Conservation (phyloP, 768 basidiomycete species). For the Amanita pseudoporphyria region DNA sequence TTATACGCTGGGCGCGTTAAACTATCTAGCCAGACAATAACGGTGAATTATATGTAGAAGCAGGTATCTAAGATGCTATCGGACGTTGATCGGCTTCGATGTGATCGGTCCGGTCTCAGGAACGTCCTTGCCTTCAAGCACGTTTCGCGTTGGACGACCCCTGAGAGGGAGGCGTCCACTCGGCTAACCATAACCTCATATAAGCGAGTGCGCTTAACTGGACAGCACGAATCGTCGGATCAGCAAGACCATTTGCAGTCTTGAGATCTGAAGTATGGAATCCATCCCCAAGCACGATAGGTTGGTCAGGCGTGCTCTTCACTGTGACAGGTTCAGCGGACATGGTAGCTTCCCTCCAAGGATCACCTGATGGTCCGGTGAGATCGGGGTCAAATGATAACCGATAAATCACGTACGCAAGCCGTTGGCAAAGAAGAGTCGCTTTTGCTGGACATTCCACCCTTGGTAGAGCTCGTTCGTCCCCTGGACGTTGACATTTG, state of each 20-base stretch:
- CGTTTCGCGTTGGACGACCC: neutral
- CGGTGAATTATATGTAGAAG: too few relatives aligned
- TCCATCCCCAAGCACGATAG: constrained; percentile 48
- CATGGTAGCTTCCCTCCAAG: constrained; percentile 63
- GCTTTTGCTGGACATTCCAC: constrained; percentile 49
- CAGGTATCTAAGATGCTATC: too few relatives aligned
- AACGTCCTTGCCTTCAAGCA: neutral
- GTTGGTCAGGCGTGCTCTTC: constrained; percentile 40
- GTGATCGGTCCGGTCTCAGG: too few relatives aligned
- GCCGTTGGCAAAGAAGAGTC: constrained; percentile 64
- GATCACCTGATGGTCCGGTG: constrained; percentile 39
- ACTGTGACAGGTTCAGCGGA: constrained; percentile 42
- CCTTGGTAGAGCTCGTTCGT: constrained; percentile 48
- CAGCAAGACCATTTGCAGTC: constrained; percentile 28
- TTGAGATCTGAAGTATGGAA: constrained; percentile 62
- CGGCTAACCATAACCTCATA: constrained; percentile 51
- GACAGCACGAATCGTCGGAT: constrained; percentile 42
- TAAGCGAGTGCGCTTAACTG: constrained; percentile 41
- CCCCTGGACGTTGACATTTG: constrained; percentile 28
- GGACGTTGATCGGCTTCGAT: too few relatives aligned
- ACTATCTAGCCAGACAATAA: too few relatives aligned
- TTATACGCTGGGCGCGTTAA: too few relatives aligned
- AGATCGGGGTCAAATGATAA: neutral
- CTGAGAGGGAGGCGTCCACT: constrained; percentile 22
- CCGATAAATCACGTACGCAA: constrained; percentile 36